These are phyloP conservation scores for Penicillium sp. DNA, from an alignment of 2,329 filamentous ascomycete genomes.

Conservation along the genomic window DNA sequence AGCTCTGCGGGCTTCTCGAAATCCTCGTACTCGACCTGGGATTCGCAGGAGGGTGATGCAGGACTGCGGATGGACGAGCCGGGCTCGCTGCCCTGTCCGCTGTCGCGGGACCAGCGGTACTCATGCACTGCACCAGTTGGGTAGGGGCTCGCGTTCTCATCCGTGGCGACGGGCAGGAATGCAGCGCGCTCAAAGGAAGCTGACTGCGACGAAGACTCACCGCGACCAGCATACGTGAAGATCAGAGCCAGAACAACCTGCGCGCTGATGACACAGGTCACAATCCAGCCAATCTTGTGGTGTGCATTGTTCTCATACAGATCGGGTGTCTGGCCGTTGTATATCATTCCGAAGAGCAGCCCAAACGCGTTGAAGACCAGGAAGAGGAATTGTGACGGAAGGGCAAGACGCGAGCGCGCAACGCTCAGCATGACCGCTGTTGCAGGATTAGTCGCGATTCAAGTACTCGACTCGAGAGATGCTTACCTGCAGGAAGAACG, in stretches of 20 bases:
- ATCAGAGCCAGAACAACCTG: constrained; percentile 67
- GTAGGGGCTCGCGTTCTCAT: constrained; percentile 48
- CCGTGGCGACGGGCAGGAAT: constrained; percentile 60
- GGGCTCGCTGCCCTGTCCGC: constrained; percentile 68
- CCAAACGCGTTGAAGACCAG: constrained; percentile 59
- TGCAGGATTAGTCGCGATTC: not conserved
- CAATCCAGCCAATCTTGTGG: constrained; percentile 79
- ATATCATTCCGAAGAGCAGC: constrained; percentile 61
- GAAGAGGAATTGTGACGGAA: constrained; percentile 65
- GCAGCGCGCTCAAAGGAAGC: constrained; percentile 48
- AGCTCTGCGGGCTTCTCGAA: constrained; percentile 44
- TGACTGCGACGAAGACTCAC: constrained; percentile 27
- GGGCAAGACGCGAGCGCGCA: constrained; percentile 67
- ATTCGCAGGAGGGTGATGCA: constrained; percentile 54
- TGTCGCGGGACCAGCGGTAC: constrained; percentile 64
- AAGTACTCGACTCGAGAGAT: not conserved
- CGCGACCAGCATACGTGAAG: constrained; percentile 54
- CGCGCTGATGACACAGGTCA: constrained; percentile 64
- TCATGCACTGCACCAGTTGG: constrained; percentile 32
- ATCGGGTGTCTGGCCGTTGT: constrained; percentile 76
- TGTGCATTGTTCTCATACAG: constrained; percentile 85
- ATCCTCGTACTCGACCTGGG: constrained; percentile 47
- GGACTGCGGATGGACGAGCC: constrained; percentile 65
- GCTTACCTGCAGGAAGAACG: constrained; percentile 64
- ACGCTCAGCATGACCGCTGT: constrained; percentile 81